Base-by-base conservation (phyloP, 495 filamentous ascomycete species). In the Massariosphaeria phaeospora region DNA sequence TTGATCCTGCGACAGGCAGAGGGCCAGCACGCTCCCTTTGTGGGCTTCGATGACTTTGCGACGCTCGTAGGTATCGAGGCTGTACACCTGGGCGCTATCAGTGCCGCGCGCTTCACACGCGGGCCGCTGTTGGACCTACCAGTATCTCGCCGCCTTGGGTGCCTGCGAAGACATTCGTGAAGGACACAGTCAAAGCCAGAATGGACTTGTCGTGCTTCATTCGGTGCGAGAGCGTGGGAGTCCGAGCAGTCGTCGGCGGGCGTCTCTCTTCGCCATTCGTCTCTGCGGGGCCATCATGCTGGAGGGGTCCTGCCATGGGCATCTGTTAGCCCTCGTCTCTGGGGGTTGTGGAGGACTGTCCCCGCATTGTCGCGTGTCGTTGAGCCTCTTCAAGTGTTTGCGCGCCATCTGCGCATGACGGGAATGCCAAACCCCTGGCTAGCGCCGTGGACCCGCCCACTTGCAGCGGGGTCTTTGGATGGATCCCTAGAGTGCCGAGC, bases 131-230 rank as follows among this genome's bases (percentile, higher is more conserved):
- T 41, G 10, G 30, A 71, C 73, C 53, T 68, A 85, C 86, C 43
- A 93, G 71, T 50, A 98, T 91, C 70, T 96, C 88, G 47, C 93
- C 93, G 41, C 84, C 86, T 66, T 95, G 90, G 15, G 91, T 88
- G 29, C 91, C 93, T 18, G 91, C 89, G 71, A 86, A 93, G n/a
- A 93, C 78, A 56, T 81, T 73, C 21, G 71, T 61, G 7, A 73
- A 72, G 1, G 79, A 82, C 10, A 90, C 77, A 0, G 77, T 82
- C 29, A 93, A 74, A 0, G 83, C 75, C 17, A 93, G 79, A 30
- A 91, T 86, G 2, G 85, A 88, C 64, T 76, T 80, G 57, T 80
- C 75, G 65, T 89, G 84, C 53, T 79, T 76, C 52, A 93, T 76
- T 42, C 81, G 81, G 56, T 93, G 87, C 40, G 79, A 65, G 11